Evolutionary conservation across 129 eudicot genomes (phyloP).

Genomic region (Pittosporum tobira): DNA sequence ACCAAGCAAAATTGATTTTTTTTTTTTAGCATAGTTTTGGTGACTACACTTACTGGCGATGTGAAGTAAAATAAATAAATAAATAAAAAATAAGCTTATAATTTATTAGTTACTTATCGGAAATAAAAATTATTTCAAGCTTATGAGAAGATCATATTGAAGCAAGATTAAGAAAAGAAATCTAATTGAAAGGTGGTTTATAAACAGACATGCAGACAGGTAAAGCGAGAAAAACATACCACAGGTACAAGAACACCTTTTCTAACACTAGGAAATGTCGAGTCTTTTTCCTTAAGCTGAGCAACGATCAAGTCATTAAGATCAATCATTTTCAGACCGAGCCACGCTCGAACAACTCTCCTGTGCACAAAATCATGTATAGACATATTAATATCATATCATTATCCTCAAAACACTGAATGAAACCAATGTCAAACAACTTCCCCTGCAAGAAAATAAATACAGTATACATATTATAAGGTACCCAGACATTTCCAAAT

Average conservation of each 20-base stretch:
- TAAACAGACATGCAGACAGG: background rate
- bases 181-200: too few species aligned
- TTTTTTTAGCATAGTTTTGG: too few species aligned
- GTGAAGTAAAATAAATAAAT: too few species aligned
- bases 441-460: background rate
- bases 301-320: slow-evolving; percentile 80
- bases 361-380: slow-evolving; percentile 33
- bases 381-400: background rate
- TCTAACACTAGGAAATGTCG: slow-evolving; percentile 59
- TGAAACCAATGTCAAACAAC: background rate
- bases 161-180: too few species aligned
- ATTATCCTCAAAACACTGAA: background rate
- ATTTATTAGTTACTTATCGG: too few species aligned
- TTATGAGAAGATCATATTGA: too few species aligned
- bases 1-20: too few species aligned
- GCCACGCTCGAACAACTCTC: slow-evolving; percentile 97
- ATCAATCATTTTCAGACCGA: slow-evolving; percentile 92
- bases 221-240: slow-evolving; percentile 45
- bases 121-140: too few species aligned
- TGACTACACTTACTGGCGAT: too few species aligned
- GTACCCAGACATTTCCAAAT: background rate
- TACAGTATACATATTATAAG: background rate
- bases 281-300: slow-evolving; percentile 77
- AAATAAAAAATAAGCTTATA: too few species aligned
- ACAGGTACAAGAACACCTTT: slow-evolving; percentile 85